Evolutionary conservation across 345 rosid genomes (phyloP), one percentile per base, ranked within the genome.

Genomic region (Nephelium lappaceum): DNA sequence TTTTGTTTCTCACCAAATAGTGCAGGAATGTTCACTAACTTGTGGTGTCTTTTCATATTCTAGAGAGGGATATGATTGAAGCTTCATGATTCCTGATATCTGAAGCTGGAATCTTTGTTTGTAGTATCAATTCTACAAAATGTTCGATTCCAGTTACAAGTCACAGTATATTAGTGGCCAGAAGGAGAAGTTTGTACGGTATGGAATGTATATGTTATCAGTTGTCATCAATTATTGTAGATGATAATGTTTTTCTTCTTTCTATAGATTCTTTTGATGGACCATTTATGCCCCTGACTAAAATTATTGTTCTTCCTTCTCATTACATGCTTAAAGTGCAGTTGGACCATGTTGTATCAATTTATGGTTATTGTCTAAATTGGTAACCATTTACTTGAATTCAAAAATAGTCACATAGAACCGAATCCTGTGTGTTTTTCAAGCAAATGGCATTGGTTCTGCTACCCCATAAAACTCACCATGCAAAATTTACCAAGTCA

Each of bases 161-260:
- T 92, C 97, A 75, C 95, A 90, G 78, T 87, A 81, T 76, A 92
- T 89, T 41, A 94, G 89, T 73, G 98, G 94, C 72, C 90, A 91
- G 61, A 90, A 80, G 78, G 95, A 92, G 81, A 89, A 92, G 73
- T 92, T 92, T 67, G 92, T 94, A 27, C 91, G 98, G 95, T 90
- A 82, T 60, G 74, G 42, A 41, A 45, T 43, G n/a, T 21, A 63
- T 41, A 61, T 11, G 58, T 67, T 70, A 53, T 41, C 31, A 19
- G n/a, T n/a, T 11, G 58, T 67, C 63, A 53, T 41, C 25, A 58
- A 57, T 18, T 23, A 0, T 21, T 39, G 11, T 36, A 45, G 24
- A 58, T 36, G 65, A 19, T 21, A 14, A 16, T 8, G 49, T 47
- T 24, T 21, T 8, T 31, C 27, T 31, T 62, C 23, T 11, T 24